Conservation (phyloP, 1,284 basidiomycete species). For the Testicularia cyperi region DNA sequence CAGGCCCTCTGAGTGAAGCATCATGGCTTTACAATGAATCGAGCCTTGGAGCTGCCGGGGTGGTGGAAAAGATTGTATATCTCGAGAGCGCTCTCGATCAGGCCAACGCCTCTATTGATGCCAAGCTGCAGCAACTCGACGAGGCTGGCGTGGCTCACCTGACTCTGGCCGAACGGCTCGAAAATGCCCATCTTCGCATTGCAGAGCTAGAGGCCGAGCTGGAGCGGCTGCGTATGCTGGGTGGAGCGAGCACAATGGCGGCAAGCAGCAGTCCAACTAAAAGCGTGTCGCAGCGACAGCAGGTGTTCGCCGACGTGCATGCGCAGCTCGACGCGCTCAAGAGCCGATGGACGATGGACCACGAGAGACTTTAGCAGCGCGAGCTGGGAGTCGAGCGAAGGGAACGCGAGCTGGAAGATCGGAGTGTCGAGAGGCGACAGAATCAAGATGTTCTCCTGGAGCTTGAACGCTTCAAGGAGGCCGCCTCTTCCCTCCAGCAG, state of each 20-base stretch:
- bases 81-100: conserved; percentile 40
- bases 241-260: conserved; percentile 8
- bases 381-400: conserved; percentile 29
- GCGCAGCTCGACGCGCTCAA: conserved; percentile 43
- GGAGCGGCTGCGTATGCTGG: conserved; percentile 13
- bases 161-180: conserved; percentile 27
- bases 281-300: conserved; percentile 23
- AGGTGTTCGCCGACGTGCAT: conserved; percentile 30
- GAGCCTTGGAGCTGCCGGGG: conserved; percentile 35
- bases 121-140: conserved; percentile 42
- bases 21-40: conserved; percentile 47
- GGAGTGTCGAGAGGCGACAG: conserved; percentile 25
- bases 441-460: conserved; percentile 26
- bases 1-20: conserved; percentile 32
- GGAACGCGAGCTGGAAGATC: conserved; percentile 29
- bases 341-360: conserved; percentile 33
- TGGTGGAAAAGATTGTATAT: conserved; percentile 29
- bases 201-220: conserved; percentile 40
- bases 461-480: conserved; percentile 28
- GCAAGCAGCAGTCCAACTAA: conserved; percentile 14
- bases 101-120: conserved; percentile 44
- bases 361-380: conserved; percentile 26
- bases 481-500: conserved; percentile 23
- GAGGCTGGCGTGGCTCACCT: conserved; percentile 34
- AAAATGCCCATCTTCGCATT: conserved; percentile 31